Evolutionary conservation across 495 filamentous ascomycete species (phyloP).

Genomic region (Hypoxylon fuscum): DNA sequence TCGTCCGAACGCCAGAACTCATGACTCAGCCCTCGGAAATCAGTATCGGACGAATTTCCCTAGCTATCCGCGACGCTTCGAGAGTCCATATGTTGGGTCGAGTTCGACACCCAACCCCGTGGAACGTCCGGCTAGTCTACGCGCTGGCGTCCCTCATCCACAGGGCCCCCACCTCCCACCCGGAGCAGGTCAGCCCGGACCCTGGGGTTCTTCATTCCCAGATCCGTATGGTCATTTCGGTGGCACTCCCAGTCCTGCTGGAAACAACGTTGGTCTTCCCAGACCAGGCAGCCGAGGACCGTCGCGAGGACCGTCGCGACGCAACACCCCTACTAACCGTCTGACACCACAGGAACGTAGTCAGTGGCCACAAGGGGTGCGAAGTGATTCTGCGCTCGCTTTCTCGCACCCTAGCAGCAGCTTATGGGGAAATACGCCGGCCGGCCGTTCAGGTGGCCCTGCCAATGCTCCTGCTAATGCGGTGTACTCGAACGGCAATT

Average conservation of each 20-base stretch:
- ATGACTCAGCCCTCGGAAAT: constrained; percentile 10
- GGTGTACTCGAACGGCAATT: constrained; percentile 35
- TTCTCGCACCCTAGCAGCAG: constrained; percentile 52
- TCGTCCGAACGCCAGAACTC: constrained; percentile 5
- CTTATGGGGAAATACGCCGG: constrained; percentile 45
- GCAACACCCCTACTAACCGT: too few species aligned
- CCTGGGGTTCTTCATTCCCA: constrained; percentile 1
- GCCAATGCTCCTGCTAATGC: constrained; percentile 9
- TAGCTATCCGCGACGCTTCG: too few species aligned
- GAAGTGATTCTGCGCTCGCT: constrained; percentile 37
- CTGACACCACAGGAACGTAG: background rate
- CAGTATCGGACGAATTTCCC: background rate
- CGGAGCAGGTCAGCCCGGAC: constrained; percentile 7
- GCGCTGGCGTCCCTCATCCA: background rate
- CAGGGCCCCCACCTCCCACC: constrained; percentile 23
- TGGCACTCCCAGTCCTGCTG: constrained; percentile 18
- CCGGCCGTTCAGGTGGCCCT: constrained; percentile 10
- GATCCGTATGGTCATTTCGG: background rate
- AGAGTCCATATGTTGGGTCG: background rate
- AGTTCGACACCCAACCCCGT: constrained; percentile 14
- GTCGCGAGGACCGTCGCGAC: background rate
- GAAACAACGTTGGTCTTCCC: constrained; percentile 10
- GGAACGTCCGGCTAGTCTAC: constrained; percentile 33
- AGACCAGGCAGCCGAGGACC: constrained; percentile 6
- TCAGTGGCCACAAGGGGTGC: background rate